Base-by-base conservation (phyloP, 805 yeast species). In the Lipomyces mesembrius region DNA sequence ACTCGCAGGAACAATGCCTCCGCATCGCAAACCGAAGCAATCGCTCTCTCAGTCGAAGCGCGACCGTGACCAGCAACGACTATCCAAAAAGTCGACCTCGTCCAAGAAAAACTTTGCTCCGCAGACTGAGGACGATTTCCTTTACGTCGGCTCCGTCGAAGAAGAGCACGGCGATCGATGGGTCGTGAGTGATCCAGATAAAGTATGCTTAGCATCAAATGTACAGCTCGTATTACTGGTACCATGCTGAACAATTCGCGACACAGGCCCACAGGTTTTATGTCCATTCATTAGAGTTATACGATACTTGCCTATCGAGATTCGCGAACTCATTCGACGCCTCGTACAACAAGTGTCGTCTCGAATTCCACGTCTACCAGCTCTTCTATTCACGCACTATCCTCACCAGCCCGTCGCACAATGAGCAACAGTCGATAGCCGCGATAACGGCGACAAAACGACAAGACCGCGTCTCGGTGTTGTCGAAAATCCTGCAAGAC, bases 111-210 rank as follows among this genome's bases (percentile, higher is more conserved):
- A 59, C n/a, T 62, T 60, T 29, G 56, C 43, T 32, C 69, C 71
- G 11, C 59, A 52, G 17, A 61, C 62, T 25, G 71, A 68, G 54
- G 72, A 69, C 56, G 72, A 69, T 34, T 65, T 58, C 49, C 54
- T 69, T 12, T 68, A 49, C 57, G 58, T 63, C 20, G 71, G 72
- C n/a, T 68, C 71, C 1, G 25, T 55, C 17, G 72, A 69, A 56
- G 72, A 69, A 56, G 72, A 69, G 46, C 71, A 68, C 35, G 72
- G 72, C 11, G 71, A 69, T 34, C 56, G 72, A 25, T 69, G 72
- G 72, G 39, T 52, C 8, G 57, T 34, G 11, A 58, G 63, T 52
- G 72, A 69, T 56, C 72, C 72, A 3, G 69, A 64, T 3, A 69
- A 69, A 64, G 71, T 66, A 54, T 7, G 69, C 25, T 27, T 20